These are phyloP conservation scores for Eudorina sp. DNA, from an alignment of 139 green algal genomes.

Conservation along the genomic window DNA sequence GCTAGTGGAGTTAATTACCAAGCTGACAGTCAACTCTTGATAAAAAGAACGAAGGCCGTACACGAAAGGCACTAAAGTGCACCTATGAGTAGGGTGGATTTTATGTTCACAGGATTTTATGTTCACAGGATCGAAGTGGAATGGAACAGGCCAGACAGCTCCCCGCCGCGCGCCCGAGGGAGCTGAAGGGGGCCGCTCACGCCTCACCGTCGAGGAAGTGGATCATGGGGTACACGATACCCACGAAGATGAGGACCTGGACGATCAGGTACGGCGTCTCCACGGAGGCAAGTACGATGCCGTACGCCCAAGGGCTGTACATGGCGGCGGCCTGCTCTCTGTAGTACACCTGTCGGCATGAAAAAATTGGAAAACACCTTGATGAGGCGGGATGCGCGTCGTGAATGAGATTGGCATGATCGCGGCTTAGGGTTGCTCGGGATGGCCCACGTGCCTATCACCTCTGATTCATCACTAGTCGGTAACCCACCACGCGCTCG, in stretches of 20 bases:
- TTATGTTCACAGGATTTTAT: neutral
- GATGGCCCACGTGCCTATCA: too few relatives aligned
- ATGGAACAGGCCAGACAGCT: too few relatives aligned
- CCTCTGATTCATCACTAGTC: too few relatives aligned
- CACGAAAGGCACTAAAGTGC: neutral
- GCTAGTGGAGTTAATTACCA: neutral
- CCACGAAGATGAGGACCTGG: slow-evolving; percentile 69
- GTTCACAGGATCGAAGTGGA: neutral
- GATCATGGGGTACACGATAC: slow-evolving; percentile 75
- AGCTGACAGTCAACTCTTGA: neutral
- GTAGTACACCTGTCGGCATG: slow-evolving; percentile 51
- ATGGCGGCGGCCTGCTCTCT: slow-evolving; percentile 47
- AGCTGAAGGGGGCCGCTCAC: too few relatives aligned
- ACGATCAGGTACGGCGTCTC: slow-evolving; percentile 67
- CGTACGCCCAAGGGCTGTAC: slow-evolving; percentile 61
- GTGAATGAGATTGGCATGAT: too few relatives aligned
- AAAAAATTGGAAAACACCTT: too few relatives aligned
- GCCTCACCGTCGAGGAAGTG: slow-evolving; percentile 48
- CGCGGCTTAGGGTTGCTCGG: too few relatives aligned
- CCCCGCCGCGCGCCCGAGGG: neutral
- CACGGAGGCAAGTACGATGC: slow-evolving; percentile 56
- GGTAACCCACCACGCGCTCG: slow-evolving; percentile 60
- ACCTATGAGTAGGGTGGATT: neutral
- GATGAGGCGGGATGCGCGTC: too few relatives aligned
- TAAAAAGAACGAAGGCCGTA: neutral